These are phyloP conservation scores for Gaillardinia entomophila DNA, from an alignment of 805 yeast species.

Conservation along the genomic window DNA sequence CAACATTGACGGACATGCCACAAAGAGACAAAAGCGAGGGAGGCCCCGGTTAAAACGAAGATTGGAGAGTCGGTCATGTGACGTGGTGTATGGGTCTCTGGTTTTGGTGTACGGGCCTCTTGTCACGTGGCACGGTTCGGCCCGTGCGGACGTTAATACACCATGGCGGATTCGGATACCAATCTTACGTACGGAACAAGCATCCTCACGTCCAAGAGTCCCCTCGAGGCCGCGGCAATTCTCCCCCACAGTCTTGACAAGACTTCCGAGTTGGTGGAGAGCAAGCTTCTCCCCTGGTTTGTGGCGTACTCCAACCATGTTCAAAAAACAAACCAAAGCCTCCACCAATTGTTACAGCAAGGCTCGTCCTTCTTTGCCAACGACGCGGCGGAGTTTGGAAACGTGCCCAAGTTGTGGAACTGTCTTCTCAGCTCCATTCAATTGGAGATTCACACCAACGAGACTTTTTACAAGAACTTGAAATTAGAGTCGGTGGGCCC, in stretches of 20 bases:
- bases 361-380: background rate
- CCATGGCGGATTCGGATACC: conserved; percentile 2
- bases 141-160: no score
- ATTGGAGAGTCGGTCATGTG: no score
- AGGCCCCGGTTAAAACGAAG: no score
- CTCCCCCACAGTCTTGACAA: conserved; percentile 29
- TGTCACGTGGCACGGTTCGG: no score
- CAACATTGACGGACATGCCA: no score
- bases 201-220: conserved; percentile 36
- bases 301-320: conserved; percentile 16
- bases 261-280: conserved; percentile 22
- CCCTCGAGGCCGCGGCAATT: conserved; percentile 34
- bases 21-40: no score
- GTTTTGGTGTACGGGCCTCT: no score
- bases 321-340: background rate
- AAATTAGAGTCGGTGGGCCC: conserved; percentile 53
- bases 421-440: conserved; percentile 45
- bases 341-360: background rate
- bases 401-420: conserved; percentile 40
- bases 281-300: conserved; percentile 30
- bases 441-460: conserved; percentile 43
- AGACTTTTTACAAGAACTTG: conserved; percentile 40
- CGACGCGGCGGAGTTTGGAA: conserved; percentile 28
- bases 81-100: no score
- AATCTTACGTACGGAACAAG: conserved; percentile 23